phyloP scores from a whole-genome alignment of 2,329 filamentous ascomycete species.

The Phialophora chinensis region DNA sequence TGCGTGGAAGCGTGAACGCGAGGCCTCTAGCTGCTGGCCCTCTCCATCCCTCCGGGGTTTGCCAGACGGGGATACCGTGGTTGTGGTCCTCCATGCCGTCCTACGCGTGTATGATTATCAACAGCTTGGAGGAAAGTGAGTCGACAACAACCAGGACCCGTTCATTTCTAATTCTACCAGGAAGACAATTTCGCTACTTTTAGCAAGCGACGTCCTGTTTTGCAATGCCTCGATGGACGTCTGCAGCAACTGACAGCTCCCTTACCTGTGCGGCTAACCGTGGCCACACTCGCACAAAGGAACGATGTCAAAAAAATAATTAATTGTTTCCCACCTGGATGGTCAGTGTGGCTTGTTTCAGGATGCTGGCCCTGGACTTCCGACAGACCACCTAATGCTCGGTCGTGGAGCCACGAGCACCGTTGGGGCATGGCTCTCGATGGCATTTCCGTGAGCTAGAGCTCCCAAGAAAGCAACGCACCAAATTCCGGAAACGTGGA shows the following conservation, averaged over 20 bases:
- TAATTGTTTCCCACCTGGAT: slow-evolving; percentile 13
- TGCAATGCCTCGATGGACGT: slow-evolving; percentile 27
- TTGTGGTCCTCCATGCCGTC: slow-evolving; percentile 20
- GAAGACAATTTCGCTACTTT: slow-evolving; percentile 12
- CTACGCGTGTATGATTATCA: slow-evolving; percentile 24
- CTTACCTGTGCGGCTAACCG: slow-evolving; percentile 30
- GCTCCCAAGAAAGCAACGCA: slow-evolving; percentile 13
- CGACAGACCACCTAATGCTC: slow-evolving; percentile 10
- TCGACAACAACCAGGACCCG: slow-evolving; percentile 6
- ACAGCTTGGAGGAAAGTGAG: neutral
- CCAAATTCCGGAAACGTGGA: slow-evolving; percentile 31
- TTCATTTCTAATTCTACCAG: slow-evolving; percentile 1
- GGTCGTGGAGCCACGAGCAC: slow-evolving; percentile 20
- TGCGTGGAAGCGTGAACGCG: slow-evolving; percentile 15
- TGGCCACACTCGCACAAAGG: slow-evolving; percentile 30
- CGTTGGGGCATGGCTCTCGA: slow-evolving; percentile 9
- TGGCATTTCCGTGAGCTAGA: slow-evolving; percentile 21
- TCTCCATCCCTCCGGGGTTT: slow-evolving; percentile 17
- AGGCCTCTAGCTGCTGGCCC: neutral
- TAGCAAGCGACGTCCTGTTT: slow-evolving; percentile 29
- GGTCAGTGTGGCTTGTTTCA: slow-evolving; percentile 35
- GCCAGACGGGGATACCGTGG: slow-evolving; percentile 29
- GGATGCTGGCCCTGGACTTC: slow-evolving; percentile 24
- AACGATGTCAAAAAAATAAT: slow-evolving; percentile 27
- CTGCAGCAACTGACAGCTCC: slow-evolving; percentile 33